Evolutionary conservation across 108 stramenopile species (phyloP).

Genomic region (Cyclostephanos invisitatus): DNA sequence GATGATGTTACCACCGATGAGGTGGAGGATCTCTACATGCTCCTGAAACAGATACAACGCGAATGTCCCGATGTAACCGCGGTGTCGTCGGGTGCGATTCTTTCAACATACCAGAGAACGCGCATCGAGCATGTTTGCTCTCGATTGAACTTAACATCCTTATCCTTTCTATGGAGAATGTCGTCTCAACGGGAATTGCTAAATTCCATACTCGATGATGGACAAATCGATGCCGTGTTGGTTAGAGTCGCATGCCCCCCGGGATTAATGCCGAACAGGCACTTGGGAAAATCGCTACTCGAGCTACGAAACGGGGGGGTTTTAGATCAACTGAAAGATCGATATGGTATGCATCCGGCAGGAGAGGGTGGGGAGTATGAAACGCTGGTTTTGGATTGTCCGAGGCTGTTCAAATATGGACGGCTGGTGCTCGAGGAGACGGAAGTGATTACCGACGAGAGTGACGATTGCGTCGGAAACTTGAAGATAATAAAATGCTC

Average conservation of each 20-base stretch:
- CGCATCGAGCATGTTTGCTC: conserved; percentile 95
- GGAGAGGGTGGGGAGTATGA: conserved; percentile 99
- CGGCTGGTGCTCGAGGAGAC: conserved; percentile 81
- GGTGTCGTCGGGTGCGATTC: conserved; percentile 95
- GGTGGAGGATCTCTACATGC: conserved; percentile 91
- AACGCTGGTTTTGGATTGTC: conserved; percentile 91
- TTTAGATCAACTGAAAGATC: conserved; percentile 65
- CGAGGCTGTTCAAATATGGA: conserved; percentile 62
- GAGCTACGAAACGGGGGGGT: conserved; percentile 49
- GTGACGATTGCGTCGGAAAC: conserved; percentile 81
- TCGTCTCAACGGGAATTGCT: conserved; percentile 62
- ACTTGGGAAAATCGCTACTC: conserved; percentile 69
- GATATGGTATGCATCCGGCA: conserved; percentile 91
- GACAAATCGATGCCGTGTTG: conserved; percentile 68
- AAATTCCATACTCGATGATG: conserved; percentile 61
- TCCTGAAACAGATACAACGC: conserved; percentile 65
- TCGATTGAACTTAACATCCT: conserved; percentile 82
- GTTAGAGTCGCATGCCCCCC: conserved; percentile 79
- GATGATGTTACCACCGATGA: conserved; percentile 68
- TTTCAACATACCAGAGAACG: conserved; percentile 96
- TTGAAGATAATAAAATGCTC: conserved; percentile 78
- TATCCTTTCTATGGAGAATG: conserved; percentile 90
- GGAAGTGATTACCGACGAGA: conserved; percentile 69
- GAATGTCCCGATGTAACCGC: conserved; percentile 72
- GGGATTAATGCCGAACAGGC: conserved; percentile 64